Conservation (phyloP, 2,329 filamentous ascomycete species). For the Epichloe festucae region DNA sequence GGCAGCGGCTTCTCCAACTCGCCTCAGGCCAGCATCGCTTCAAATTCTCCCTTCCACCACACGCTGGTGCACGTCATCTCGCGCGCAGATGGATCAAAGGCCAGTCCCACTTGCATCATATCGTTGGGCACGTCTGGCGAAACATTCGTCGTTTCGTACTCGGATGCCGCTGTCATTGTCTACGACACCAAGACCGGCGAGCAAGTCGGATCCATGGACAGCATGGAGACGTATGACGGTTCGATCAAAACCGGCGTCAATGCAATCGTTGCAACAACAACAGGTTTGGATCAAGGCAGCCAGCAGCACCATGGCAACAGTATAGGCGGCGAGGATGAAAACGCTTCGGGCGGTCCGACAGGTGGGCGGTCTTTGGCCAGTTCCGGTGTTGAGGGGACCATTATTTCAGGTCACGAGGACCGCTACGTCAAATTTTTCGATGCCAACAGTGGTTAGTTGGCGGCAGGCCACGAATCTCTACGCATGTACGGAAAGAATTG, state of each 20-base stretch:
- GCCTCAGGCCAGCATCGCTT: conserved; percentile 78
- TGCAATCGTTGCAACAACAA: conserved; percentile 75
- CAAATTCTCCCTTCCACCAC: conserved; percentile 74
- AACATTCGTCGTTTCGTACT: conserved; percentile 85
- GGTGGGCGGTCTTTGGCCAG: conserved; percentile 51
- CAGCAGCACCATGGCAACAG: conserved; percentile 42
- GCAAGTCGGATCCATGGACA: conserved; percentile 85
- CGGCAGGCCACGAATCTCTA: neutral
- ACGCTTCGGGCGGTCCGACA: conserved; percentile 63
- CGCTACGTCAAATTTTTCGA: conserved; percentile 95
- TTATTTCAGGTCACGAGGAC: conserved; percentile 95
- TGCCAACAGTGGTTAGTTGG: conserved; percentile 83
- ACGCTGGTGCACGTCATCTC: conserved; percentile 79
- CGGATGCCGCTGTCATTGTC: conserved; percentile 78
- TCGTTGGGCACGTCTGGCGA: conserved; percentile 72
- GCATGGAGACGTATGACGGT: conserved; percentile 83
- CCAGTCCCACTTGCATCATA: conserved; percentile 85
- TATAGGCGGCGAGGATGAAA: conserved; percentile 59
- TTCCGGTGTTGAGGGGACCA: conserved; percentile 77
- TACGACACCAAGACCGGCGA: conserved; percentile 90
- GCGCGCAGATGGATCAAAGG: conserved; percentile 48
- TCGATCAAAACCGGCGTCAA: conserved; percentile 73
- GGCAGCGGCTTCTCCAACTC: conserved; percentile 84
- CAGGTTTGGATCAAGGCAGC: conserved; percentile 57
- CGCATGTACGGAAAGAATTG: neutral